phyloP scores from a whole-genome alignment of 139 green algal species.

The Auxenochlorella pyrenoidosa region DNA sequence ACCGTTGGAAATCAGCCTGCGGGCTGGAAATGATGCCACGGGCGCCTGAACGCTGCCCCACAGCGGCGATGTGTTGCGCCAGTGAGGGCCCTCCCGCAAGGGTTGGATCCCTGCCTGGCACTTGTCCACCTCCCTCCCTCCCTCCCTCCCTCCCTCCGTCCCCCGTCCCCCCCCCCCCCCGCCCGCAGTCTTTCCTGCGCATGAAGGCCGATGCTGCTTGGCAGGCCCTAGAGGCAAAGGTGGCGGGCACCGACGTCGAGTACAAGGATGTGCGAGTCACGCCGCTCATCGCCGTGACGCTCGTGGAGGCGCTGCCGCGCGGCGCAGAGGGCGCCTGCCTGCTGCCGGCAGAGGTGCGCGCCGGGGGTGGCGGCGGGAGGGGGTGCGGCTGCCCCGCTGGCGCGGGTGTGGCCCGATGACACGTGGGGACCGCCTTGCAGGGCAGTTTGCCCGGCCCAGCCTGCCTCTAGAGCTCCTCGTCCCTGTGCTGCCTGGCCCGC shows the following conservation, averaged over 20 bases:
- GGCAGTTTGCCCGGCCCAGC: not conserved
- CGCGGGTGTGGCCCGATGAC: too few relatives aligned
- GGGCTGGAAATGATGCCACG: too few relatives aligned
- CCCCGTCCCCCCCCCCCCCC: not conserved
- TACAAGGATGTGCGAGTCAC: conserved; percentile 65
- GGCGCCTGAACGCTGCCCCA: too few relatives aligned
- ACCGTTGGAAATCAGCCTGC: too few relatives aligned
- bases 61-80: too few relatives aligned
- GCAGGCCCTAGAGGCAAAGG: conserved; percentile 69
- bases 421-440: too few relatives aligned
- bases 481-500: not conserved
- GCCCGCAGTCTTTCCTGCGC: conserved; percentile 66
- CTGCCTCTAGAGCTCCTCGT: too few relatives aligned
- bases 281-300: conserved; percentile 59
- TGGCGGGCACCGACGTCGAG: conserved; percentile 52
- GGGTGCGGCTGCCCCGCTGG: not conserved
- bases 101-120: not conserved
- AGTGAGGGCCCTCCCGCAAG: too few relatives aligned
- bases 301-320: conserved; percentile 18
- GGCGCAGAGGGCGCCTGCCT: conserved; percentile 65
- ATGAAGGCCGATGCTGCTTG: conserved; percentile 85
- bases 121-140: not conserved
- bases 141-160: not conserved
- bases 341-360: conserved; percentile 60
- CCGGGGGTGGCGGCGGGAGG: too few relatives aligned